These are phyloP conservation scores for Schizochytrium sp. DNA, from an alignment of 108 stramenopile species.

Conservation along the genomic window DNA sequence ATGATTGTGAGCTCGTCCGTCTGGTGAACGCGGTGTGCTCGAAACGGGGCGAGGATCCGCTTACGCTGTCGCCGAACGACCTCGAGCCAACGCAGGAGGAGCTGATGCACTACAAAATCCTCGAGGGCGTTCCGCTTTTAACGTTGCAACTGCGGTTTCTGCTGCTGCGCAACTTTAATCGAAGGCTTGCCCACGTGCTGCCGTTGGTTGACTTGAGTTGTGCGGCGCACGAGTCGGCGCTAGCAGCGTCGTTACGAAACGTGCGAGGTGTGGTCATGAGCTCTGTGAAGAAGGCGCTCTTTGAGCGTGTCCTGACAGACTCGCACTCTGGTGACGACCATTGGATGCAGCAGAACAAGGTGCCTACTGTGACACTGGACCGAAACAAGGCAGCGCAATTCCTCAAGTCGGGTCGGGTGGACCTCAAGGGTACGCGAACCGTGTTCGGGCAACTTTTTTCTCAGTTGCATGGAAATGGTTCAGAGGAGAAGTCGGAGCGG, in stretches of 20 bases:
- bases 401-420: not conserved
- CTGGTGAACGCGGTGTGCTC: not conserved
- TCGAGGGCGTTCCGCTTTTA: not conserved
- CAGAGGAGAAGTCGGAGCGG: not conserved
- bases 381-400: constrained; percentile 17
- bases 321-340: constrained; percentile 17
- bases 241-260: not conserved
- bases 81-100: not conserved
- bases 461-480: not conserved
- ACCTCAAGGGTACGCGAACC: not conserved
- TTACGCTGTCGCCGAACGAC: constrained; percentile 5
- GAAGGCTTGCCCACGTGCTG: not conserved
- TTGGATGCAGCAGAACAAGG: constrained; percentile 21
- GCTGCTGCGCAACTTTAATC: not conserved
- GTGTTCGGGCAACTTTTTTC: not conserved
- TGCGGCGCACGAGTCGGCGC: constrained; percentile 3
- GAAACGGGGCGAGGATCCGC: not conserved
- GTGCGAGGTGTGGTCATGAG: constrained; percentile 15
- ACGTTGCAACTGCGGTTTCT: not conserved
- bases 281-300: constrained; percentile 1
- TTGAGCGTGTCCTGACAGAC: constrained; percentile 5
- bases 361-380: constrained; percentile 4
- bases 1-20: not conserved
- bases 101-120: not conserved
- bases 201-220: not conserved